Conservation (phyloP, 108 stramenopile species). For the Cyclostephanos tholiformis region DNA sequence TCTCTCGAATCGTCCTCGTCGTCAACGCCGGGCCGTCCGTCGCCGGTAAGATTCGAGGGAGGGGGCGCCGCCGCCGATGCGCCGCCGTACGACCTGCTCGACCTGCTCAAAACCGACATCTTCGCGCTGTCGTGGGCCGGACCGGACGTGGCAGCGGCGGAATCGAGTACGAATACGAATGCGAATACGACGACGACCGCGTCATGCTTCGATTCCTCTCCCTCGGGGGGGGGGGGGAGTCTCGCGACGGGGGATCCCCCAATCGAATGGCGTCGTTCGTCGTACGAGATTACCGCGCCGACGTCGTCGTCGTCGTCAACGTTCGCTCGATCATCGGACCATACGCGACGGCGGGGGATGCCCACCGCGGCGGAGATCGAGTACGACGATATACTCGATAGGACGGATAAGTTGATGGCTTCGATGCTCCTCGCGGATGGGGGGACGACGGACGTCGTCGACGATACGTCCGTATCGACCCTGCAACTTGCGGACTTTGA, state of each 20-base stretch:
- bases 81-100: background rate
- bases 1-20: too few species aligned
- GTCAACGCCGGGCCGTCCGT: too few species aligned
- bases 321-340: too few species aligned
- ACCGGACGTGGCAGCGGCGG: background rate
- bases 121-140: slow-evolving; percentile 25
- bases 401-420: background rate
- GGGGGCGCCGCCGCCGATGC: background rate
- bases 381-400: background rate
- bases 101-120: slow-evolving; percentile 12
- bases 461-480: slow-evolving; percentile 11
- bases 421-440: slow-evolving; percentile 9
- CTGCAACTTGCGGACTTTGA: slow-evolving; percentile 45
- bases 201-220: too few species aligned
- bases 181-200: background rate
- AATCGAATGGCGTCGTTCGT: too few species aligned
- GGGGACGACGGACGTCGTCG: background rate
- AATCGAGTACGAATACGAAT: background rate
- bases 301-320: background rate
- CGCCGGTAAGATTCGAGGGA: too few species aligned
- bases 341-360: background rate
- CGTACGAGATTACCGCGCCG: too few species aligned
- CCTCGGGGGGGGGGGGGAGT: too few species aligned
- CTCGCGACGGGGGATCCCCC: background rate
- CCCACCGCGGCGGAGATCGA: slow-evolving; percentile 2